A percentile compares a stretch with the other conserved stretches of the same genome.
Evolutionary conservation across 2,329 filamentous ascomycete species (phyloP).

Genomic region (Kalaharituber pfeilii): DNA sequence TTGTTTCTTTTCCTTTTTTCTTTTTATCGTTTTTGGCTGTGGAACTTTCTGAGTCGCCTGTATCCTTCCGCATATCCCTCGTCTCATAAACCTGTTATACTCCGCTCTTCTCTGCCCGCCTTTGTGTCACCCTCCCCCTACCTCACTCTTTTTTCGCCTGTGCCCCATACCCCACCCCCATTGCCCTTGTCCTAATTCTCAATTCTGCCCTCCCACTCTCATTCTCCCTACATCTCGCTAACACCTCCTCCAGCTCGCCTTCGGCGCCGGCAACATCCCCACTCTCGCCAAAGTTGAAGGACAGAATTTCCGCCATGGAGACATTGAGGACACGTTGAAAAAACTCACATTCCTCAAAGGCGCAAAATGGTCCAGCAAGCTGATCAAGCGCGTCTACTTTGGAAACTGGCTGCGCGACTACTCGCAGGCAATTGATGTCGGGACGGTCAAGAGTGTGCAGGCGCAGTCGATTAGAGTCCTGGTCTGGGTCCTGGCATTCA

Average conservation of each 20-base stretch:
- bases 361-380: constrained; percentile 69
- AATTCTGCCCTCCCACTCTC: no score
- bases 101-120: no score
- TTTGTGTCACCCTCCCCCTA: no score
- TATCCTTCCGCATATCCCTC: no score
- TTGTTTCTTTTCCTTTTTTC: no score
- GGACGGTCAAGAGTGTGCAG: constrained; percentile 60
- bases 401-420: constrained; percentile 80
- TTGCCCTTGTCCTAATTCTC: background rate
- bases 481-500: constrained; percentile 64
- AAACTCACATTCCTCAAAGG: constrained; percentile 59
- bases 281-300: constrained; percentile 41
- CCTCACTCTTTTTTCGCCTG: no score
- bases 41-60: no score
- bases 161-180: no score
- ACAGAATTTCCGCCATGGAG: constrained; percentile 52
- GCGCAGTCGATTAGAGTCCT: constrained; percentile 62
- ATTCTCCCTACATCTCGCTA: background rate
- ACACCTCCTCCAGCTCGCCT: constrained; percentile 30
- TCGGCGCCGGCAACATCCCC: constrained; percentile 54
- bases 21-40: no score
- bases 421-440: constrained; percentile 66
- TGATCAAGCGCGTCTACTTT: constrained; percentile 64
- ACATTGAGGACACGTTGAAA: constrained; percentile 52
- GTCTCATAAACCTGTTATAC: no score